phyloP scores from a whole-genome alignment of 495 filamentous ascomycete species.

The Parathielavia hyrcaniae region DNA sequence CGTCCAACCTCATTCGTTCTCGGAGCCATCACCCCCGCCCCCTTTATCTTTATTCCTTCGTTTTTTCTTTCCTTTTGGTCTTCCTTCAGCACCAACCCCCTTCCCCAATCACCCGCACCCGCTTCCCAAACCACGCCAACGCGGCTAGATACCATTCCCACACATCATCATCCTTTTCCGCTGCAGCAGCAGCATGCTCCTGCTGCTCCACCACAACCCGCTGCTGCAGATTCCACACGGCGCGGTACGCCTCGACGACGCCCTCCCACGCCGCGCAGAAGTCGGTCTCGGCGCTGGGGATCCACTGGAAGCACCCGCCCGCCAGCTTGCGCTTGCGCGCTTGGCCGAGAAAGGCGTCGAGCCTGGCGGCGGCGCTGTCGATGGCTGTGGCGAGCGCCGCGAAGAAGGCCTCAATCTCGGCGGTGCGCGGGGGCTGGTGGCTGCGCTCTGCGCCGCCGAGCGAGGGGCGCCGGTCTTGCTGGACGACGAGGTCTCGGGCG shows the following conservation, averaged over 20 bases:
- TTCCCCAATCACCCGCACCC: background rate
- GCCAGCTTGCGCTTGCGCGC: background rate
- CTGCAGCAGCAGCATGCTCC: background rate
- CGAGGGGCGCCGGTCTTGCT: background rate
- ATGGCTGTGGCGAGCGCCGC: no score
- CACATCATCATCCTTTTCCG: background rate
- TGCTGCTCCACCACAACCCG: background rate
- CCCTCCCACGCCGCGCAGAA: constrained; percentile 3
- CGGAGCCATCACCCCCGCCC: no score
- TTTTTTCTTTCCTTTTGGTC: no score
- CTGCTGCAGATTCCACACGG: background rate
- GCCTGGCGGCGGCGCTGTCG: background rate
- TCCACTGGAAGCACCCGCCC: background rate
- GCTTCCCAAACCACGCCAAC: constrained; percentile 1
- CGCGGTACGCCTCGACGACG: background rate
- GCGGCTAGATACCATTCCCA: background rate
- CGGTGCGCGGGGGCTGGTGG: background rate
- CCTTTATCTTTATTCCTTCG: no score
- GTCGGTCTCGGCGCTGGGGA: background rate
- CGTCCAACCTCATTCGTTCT: no score
- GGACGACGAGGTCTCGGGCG: background rate
- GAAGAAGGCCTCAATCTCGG: background rate
- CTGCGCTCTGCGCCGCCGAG: background rate
- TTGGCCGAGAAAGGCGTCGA: background rate
- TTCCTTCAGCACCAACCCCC: no score